These are phyloP conservation scores for Lupinus albus DNA, from an alignment of 306 rosid genomes.

Conservation along the genomic window DNA sequence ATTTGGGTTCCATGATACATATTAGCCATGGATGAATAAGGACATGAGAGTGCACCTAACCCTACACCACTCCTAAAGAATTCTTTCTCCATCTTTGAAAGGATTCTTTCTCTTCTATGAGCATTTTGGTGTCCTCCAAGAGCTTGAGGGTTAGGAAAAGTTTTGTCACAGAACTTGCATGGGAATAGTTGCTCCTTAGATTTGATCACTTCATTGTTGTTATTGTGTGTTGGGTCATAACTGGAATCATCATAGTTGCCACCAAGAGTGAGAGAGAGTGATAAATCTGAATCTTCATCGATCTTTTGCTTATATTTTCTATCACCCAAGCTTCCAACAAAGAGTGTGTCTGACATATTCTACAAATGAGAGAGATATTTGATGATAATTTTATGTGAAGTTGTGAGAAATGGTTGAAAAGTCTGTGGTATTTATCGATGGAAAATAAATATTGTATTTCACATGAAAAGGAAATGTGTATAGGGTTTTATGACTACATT, in stretches of 20 bases:
- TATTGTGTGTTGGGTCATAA: too few relatives aligned
- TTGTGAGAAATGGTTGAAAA: too few relatives aligned
- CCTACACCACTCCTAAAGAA: not conserved
- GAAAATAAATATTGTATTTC: too few relatives aligned
- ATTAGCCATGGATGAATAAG: too few relatives aligned
- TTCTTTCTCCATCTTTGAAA: not conserved
- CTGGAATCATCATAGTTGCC: not conserved
- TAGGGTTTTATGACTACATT: too few relatives aligned
- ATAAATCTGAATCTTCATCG: not conserved
- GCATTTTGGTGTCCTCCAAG: conserved; percentile 71
- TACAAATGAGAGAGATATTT: too few relatives aligned
- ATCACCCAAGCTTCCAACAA: too few relatives aligned
- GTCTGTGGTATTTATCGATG: too few relatives aligned
- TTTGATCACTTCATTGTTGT: not conserved
- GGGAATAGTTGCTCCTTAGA: not conserved
- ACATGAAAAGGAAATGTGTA: too few relatives aligned
- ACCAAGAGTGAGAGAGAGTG: not conserved
- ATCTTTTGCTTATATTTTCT: too few relatives aligned
- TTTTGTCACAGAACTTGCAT: conserved; percentile 29
- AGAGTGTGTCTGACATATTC: too few relatives aligned
- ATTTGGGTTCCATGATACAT: not conserved
- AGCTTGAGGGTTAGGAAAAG: conserved; percentile 58
- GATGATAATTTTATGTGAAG: too few relatives aligned
- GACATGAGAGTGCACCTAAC: not conserved
- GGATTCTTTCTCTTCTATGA: conserved; percentile 58